Conservation (phyloP, 1,139 yeast species). For the Suhomyces guaymorum region DNA sequence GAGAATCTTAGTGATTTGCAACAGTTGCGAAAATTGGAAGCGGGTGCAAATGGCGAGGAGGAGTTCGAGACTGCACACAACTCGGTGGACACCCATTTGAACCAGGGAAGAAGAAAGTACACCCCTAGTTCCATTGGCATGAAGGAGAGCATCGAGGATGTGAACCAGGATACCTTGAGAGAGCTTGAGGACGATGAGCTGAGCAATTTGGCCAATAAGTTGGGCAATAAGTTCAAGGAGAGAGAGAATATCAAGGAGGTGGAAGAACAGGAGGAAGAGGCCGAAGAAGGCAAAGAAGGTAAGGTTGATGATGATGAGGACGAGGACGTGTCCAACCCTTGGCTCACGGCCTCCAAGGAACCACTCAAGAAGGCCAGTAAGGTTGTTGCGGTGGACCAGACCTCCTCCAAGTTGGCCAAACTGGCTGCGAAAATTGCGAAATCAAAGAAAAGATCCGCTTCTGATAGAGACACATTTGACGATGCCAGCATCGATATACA, state of each 20-base stretch:
- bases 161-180: constrained; percentile 41
- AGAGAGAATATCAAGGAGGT: constrained; percentile 14
- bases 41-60: constrained; percentile 40
- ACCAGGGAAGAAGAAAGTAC: constrained; percentile 81
- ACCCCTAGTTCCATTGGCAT: constrained; percentile 64
- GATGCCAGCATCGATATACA: constrained; percentile 50
- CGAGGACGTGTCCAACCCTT: constrained; percentile 68
- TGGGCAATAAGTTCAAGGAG: constrained; percentile 31
- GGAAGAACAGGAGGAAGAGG: constrained; percentile 11
- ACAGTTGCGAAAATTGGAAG: constrained; percentile 47
- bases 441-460: constrained; percentile 43
- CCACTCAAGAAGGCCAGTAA: constrained; percentile 51
- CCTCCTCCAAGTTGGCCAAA: constrained; percentile 57
- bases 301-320: constrained; percentile 21
- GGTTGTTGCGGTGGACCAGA: constrained; percentile 55
- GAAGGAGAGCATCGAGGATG: constrained; percentile 43
- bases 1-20: constrained; percentile 57
- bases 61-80: constrained; percentile 20
- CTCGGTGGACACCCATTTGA: constrained; percentile 52
- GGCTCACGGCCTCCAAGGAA: constrained; percentile 54
- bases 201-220: constrained; percentile 43
- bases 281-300: constrained; percentile 6
- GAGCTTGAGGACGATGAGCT: constrained; percentile 61
- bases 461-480: constrained; percentile 27
- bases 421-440: constrained; percentile 53